phyloP scores from a whole-genome alignment of 352 stramenopile species.

The Phytophthora colocasiae region DNA sequence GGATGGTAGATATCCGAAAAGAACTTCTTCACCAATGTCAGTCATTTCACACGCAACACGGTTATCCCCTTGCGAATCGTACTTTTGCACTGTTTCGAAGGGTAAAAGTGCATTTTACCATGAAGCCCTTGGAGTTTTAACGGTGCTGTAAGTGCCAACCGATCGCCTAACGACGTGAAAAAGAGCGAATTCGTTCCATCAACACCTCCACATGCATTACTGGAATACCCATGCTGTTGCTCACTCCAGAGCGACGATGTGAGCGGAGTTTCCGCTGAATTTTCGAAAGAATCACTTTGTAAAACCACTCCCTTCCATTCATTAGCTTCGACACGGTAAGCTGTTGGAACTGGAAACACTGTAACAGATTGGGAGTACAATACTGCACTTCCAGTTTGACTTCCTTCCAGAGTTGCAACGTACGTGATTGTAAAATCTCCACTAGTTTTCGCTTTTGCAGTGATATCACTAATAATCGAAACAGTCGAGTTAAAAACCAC shows the following conservation, averaged over 20 bases:
- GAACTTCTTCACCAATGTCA: slow-evolving; percentile 56
- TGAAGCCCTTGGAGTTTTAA: slow-evolving; percentile 62
- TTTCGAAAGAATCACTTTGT: slow-evolving; percentile 70
- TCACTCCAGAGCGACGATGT: slow-evolving; percentile 55
- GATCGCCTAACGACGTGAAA: slow-evolving; percentile 68
- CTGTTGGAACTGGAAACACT: slow-evolving; percentile 45
- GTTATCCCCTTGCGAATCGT: slow-evolving; percentile 63
- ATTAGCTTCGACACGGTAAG: slow-evolving; percentile 42
- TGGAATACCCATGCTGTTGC: slow-evolving; percentile 68
- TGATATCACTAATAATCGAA: slow-evolving; percentile 19
- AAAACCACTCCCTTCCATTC: slow-evolving; percentile 60
- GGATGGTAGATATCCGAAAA: slow-evolving; percentile 51
- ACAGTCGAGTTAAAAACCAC: slow-evolving; percentile 27
- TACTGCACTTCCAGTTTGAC: slow-evolving; percentile 2
- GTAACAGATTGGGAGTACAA: slow-evolving; percentile 35
- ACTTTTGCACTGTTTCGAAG: slow-evolving; percentile 46
- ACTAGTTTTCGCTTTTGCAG: slow-evolving; percentile 18
- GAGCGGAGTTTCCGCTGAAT: slow-evolving; percentile 11
- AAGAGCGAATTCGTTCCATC: slow-evolving; percentile 60
- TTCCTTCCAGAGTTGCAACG: slow-evolving; percentile 22
- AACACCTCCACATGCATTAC: slow-evolving; percentile 50
- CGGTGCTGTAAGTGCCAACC: slow-evolving; percentile 50
- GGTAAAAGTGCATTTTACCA: slow-evolving; percentile 68
- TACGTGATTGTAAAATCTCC: slow-evolving; percentile 48
- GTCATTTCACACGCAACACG: slow-evolving; percentile 62